Evolutionary conservation across 345 rosid genomes (phyloP).

Genomic region (Hibiscus syriacus): DNA sequence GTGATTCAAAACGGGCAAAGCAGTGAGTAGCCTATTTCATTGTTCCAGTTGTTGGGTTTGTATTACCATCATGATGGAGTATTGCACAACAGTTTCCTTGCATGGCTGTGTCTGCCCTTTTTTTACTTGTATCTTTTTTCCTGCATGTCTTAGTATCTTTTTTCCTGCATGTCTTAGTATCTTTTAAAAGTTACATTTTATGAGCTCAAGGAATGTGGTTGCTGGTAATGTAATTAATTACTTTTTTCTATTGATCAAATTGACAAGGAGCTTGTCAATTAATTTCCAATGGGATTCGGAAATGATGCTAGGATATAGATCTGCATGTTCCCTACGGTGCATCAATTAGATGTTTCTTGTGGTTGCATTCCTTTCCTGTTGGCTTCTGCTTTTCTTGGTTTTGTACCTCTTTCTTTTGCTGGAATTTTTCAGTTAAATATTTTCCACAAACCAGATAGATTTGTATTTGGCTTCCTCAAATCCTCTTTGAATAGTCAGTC

Average conservation of each 20-base stretch:
- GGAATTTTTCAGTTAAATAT: background rate
- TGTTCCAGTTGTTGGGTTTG: conserved; percentile 1
- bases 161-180: background rate
- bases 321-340: background rate
- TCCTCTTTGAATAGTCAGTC: background rate
- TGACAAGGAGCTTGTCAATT: background rate
- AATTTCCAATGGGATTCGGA: background rate
- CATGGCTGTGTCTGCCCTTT: background rate
- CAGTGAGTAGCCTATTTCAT: conserved; percentile 55
- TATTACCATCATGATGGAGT: background rate
- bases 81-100: background rate
- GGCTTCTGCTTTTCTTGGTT: background rate
- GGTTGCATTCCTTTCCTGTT: background rate
- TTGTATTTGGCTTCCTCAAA: background rate
- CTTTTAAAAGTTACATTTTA: background rate
- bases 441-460: background rate
- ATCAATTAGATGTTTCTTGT: conserved; percentile 5
- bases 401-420: background rate
- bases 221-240: background rate
- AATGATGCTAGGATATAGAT: background rate
- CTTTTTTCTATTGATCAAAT: background rate
- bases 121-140: background rate
- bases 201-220: background rate
- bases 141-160: background rate
- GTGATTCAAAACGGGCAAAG: conserved; percentile 71